Percentiles rank a stretch among this genome's conserved stretches.
Evolutionary conservation across 2,329 filamentous ascomycete genomes (phyloP).

Genomic region (Verticillium tricorpus): DNA sequence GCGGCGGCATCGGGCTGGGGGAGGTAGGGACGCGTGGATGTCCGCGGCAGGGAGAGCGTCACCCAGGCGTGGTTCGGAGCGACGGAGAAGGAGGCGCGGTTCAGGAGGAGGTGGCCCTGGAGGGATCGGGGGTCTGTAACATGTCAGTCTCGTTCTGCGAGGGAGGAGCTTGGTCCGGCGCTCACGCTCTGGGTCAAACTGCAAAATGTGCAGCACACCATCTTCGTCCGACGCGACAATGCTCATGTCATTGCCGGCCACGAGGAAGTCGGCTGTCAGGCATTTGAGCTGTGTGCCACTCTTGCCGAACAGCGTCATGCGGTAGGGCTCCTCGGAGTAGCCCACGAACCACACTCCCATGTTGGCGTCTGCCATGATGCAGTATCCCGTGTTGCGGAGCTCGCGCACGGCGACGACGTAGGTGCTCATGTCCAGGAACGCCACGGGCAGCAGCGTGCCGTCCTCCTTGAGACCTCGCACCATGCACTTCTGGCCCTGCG

Average conservation of each 20-base stretch:
- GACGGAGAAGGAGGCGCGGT: constrained; percentile 82
- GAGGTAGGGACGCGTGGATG: constrained; percentile 34
- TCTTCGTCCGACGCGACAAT: constrained; percentile 81
- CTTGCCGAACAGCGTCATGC: constrained; percentile 89
- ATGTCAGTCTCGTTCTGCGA: constrained; percentile 1
- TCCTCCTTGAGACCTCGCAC: constrained; percentile 94
- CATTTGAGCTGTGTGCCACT: constrained; percentile 74
- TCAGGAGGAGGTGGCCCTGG: constrained; percentile 80
- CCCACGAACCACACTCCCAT: constrained; percentile 96
- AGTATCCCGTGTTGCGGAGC: constrained; percentile 77
- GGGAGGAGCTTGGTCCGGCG: constrained; percentile 15
- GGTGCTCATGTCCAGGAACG: constrained; percentile 96
- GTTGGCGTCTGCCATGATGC: constrained; percentile 81
- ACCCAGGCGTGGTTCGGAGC: constrained; percentile 72
- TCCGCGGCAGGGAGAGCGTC: constrained; percentile 69
- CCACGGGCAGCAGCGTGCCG: constrained; percentile 84
- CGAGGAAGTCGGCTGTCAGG: constrained; percentile 80
- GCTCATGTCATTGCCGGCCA: constrained; percentile 76
- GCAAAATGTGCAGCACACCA: constrained; percentile 80
- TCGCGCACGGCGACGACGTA: constrained; percentile 85
- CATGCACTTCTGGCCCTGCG: constrained; percentile 97
- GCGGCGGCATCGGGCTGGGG: constrained; percentile 27
- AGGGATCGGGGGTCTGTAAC: constrained; percentile 81
- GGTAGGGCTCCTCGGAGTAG: constrained; percentile 95
- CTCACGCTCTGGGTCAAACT: constrained; percentile 92